phyloP scores from a whole-genome alignment of 768 basidiomycete genomes.

The Boletus vinaceobasis region DNA sequence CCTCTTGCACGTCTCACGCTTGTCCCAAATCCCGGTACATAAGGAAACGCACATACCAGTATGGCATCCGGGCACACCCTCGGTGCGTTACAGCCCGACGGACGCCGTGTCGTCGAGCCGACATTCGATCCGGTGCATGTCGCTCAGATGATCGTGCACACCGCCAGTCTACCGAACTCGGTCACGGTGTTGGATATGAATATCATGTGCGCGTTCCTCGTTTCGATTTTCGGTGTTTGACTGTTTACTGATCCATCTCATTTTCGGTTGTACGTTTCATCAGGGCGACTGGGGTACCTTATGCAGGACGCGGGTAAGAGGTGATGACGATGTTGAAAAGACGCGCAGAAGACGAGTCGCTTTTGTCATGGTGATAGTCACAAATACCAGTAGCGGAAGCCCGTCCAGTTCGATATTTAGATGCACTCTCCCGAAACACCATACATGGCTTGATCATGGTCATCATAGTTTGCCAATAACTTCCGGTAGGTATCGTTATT shows the following conservation, averaged over 20 bases:
- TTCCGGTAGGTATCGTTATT: too few relatives aligned
- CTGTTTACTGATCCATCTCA: neutral
- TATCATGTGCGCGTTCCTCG: conserved; percentile 56
- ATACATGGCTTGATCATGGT: too few relatives aligned
- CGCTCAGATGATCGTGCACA: conserved; percentile 65
- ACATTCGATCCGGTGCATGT: conserved; percentile 73
- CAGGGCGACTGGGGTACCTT: conserved; percentile 47
- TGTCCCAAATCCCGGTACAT: neutral
- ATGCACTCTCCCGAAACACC: too few relatives aligned
- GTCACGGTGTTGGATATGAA: conserved; percentile 70
- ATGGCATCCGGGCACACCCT: conserved; percentile 46
- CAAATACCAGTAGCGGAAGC: too few relatives aligned
- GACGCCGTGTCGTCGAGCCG: conserved; percentile 52
- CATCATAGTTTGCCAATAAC: too few relatives aligned
- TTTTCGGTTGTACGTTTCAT: too few relatives aligned
- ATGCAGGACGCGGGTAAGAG: conserved; percentile 41
- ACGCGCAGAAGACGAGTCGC: too few relatives aligned
- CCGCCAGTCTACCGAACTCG: conserved; percentile 63
- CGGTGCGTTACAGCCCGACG: conserved; percentile 70
- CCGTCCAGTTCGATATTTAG: too few relatives aligned
- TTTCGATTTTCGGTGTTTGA: neutral
- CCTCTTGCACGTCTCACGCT: too few relatives aligned
- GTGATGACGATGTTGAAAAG: too few relatives aligned
- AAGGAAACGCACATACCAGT: conserved; percentile 58
- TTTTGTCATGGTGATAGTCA: too few relatives aligned